Percentiles rank a stretch among this genome's conserved stretches.
phyloP scores from a whole-genome alignment of 2,329 filamentous ascomycete species.

The Macrophomina phaseolina region DNA sequence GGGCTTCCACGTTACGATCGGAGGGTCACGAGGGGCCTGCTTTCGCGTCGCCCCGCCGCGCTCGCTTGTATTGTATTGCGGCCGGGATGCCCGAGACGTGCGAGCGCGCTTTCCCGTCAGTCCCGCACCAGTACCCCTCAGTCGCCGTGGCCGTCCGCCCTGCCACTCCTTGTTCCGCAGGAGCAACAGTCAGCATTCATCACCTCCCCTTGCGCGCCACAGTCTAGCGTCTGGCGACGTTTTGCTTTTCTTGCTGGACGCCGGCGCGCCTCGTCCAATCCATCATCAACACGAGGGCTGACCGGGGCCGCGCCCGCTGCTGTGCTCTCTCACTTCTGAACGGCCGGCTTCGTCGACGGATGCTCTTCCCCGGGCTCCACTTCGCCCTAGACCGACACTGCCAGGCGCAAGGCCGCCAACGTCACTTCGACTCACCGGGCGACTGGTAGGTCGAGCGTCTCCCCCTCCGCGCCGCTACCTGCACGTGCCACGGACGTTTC shows the following conservation, averaged over 20 bases:
- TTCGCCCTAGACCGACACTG: slow-evolving; percentile 9
- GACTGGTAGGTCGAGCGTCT: slow-evolving; percentile 12
- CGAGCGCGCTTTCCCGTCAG: neutral
- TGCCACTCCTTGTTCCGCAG: slow-evolving; percentile 1
- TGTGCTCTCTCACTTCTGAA: slow-evolving; percentile 21
- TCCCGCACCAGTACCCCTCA: slow-evolving; percentile 14
- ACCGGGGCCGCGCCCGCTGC: slow-evolving; percentile 20
- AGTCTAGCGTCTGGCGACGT: slow-evolving; percentile 19
- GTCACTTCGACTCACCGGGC: slow-evolving; percentile 2
- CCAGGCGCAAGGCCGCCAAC: slow-evolving; percentile 21
- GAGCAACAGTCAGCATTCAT: slow-evolving; percentile 24
- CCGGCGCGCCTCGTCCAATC: slow-evolving; percentile 26
- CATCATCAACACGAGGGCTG: slow-evolving; percentile 26
- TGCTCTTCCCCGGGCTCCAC: slow-evolving; percentile 19
- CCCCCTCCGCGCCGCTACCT: neutral
- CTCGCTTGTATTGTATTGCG: neutral
- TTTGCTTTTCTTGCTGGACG: slow-evolving; percentile 26
- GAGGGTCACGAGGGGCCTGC: slow-evolving; percentile 9
- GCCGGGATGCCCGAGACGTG: slow-evolving; percentile 12
- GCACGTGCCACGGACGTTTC: slow-evolving; percentile 26
- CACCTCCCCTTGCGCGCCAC: slow-evolving; percentile 10
- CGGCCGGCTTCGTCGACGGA: slow-evolving; percentile 1
- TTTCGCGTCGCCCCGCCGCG: too few species aligned
- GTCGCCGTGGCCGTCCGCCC: slow-evolving; percentile 14
- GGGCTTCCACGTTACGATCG: neutral